phyloP scores from a whole-genome alignment of 805 yeast species.

The Blastobotrys robertii region DNA sequence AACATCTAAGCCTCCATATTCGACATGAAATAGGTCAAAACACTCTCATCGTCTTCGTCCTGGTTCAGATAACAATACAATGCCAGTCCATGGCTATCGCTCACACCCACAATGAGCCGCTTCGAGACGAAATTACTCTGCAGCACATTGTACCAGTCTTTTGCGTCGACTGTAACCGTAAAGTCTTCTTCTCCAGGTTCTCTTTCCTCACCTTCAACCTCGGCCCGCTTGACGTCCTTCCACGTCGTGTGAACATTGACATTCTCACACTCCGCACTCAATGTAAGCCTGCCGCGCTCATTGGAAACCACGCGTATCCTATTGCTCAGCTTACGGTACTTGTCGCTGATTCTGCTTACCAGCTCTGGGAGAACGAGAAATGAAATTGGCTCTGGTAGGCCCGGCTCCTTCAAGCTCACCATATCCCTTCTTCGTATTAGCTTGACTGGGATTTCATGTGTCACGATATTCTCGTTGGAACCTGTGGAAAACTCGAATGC shows the following conservation, averaged over 20 bases:
- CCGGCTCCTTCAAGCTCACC: too few species aligned
- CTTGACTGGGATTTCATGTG: too few species aligned
- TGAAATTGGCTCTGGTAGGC: slow-evolving; percentile 26
- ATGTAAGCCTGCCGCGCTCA: slow-evolving; percentile 15
- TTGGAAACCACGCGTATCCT: slow-evolving; percentile 16
- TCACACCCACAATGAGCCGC: slow-evolving; percentile 16
- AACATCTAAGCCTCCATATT: slow-evolving; percentile 13
- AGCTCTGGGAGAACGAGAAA: slow-evolving; percentile 14
- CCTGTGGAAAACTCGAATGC: too few species aligned
- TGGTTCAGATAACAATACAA: slow-evolving; percentile 12
- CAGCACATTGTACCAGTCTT: slow-evolving; percentile 19
- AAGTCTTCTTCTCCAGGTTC: slow-evolving; percentile 2
- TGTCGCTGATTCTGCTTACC: slow-evolving; percentile 24
- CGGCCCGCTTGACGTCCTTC: slow-evolving; percentile 8
- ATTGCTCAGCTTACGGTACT: slow-evolving; percentile 21
- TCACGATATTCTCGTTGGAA: too few species aligned
- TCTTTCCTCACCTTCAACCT: slow-evolving; percentile 3
- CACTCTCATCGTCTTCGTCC: slow-evolving; percentile 4
- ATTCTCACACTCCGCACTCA: slow-evolving; percentile 18
- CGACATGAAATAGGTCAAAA: slow-evolving; percentile 12
- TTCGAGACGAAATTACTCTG: slow-evolving; percentile 11
- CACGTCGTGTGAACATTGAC: slow-evolving; percentile 23
- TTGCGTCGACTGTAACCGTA: slow-evolving; percentile 13
- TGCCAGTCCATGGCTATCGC: slow-evolving; percentile 13
- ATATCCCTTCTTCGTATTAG: too few species aligned